Percentiles rank a stretch among this genome's conserved stretches.
Conservation (phyloP, 2,329 filamentous ascomycete species). For the Pseudogymnoascus verrucosus region DNA sequence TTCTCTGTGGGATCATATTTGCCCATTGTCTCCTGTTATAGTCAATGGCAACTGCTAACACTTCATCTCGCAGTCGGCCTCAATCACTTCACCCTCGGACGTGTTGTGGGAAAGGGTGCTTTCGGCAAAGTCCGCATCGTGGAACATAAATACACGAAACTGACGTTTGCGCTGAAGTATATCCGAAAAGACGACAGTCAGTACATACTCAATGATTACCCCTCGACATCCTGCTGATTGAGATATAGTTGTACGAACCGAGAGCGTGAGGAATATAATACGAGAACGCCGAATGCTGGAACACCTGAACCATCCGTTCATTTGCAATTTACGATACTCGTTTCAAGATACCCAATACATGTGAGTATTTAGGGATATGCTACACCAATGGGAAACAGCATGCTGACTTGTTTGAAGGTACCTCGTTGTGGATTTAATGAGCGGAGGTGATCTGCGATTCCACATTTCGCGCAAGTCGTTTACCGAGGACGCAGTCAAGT, state of each 20-base stretch:
- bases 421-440: constrained; percentile 97
- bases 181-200: constrained; percentile 96
- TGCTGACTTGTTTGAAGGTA: constrained; percentile 46
- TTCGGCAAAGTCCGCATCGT: constrained; percentile 99
- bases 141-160: constrained; percentile 87
- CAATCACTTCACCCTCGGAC: constrained; percentile 90
- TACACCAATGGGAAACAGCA: constrained; percentile 9
- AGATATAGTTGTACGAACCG: constrained; percentile 78
- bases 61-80: constrained; percentile 63
- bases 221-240: constrained; percentile 15
- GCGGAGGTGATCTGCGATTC: constrained; percentile 89
- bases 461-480: constrained; percentile 98
- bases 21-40: not conserved
- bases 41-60: constrained; percentile 12
- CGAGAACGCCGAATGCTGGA: constrained; percentile 96
- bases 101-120: constrained; percentile 93
- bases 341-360: constrained; percentile 99
- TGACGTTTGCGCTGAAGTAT: constrained; percentile 96
- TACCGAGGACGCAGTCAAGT: constrained; percentile 91
- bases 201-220: constrained; percentile 25
- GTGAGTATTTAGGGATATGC: constrained; percentile 43
- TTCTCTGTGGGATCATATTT: not conserved
- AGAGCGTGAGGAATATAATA: constrained; percentile 97
- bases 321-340: constrained; percentile 97
- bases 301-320: constrained; percentile 93